These are phyloP conservation scores for Schoenoplectus tabernaemontani DNA, from an alignment of 202 grass and related monocot genomes.

Conservation along the genomic window DNA sequence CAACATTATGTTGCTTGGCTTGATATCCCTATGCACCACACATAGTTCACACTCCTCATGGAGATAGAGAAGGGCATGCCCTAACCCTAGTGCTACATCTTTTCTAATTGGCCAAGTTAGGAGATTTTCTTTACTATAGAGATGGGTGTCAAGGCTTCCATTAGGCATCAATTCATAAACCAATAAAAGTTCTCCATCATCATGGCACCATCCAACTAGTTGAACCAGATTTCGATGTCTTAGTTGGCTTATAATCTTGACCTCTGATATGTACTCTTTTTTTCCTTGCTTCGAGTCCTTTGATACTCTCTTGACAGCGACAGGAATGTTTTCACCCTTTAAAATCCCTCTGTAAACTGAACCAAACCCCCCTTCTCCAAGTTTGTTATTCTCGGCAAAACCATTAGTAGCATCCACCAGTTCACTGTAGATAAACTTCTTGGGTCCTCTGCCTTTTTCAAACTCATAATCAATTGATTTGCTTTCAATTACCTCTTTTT, in stretches of 20 bases:
- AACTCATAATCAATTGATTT: constrained; percentile 52
- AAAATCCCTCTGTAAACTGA: constrained; percentile 49
- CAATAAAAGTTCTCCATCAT: constrained; percentile 47
- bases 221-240: constrained; percentile 65
- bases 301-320: constrained; percentile 67
- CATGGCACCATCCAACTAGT: constrained; percentile 66
- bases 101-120: constrained; percentile 40
- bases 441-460: constrained; percentile 49
- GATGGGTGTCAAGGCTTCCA: constrained; percentile 54
- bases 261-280: constrained; percentile 57
- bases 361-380: constrained; percentile 72
- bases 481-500: constrained; percentile 22
- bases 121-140: constrained; percentile 28
- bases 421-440: constrained; percentile 45
- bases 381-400: constrained; percentile 49
- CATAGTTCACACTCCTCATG: constrained; percentile 70
- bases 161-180: constrained; percentile 75
- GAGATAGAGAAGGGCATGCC: constrained; percentile 61
- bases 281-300: constrained; percentile 58
- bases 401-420: constrained; percentile 34
- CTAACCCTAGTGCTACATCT: constrained; percentile 40
- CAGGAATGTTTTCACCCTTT: constrained; percentile 36
- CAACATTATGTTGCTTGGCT: constrained; percentile 81
- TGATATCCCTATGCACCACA: constrained; percentile 61
- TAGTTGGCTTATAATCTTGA: constrained; percentile 61